Base-by-base conservation (phyloP, 2,329 filamentous ascomycete genomes). In the Aspergillus unguis region DNA sequence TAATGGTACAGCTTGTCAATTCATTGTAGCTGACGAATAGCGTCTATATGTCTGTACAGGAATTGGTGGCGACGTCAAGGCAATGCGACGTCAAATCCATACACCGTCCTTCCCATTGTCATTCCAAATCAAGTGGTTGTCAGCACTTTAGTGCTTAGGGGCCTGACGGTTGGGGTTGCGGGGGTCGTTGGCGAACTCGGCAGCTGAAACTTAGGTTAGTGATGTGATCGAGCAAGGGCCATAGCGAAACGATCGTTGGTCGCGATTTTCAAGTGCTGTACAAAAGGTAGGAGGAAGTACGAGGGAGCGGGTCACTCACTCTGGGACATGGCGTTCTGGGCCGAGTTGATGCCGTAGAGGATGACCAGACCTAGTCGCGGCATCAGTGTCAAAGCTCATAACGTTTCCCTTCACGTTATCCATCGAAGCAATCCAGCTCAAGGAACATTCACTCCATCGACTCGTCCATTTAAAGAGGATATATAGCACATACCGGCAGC, bases 171-270 rank as follows among this genome's bases (percentile, higher is more conserved):
- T 72, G 55, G 75, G 75, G 66, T 96, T 96, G 76, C 92, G 86
- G 63, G 92, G 90, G 78, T 97, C 92, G 81, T 96, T 95, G 86
- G 92, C 95, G 85, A 84, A 96, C 80, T 97, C 90, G 66, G 88
- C 89, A 80, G 85, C 92, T 97, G 46, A 27, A 42, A 50, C 48
- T 54, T 44, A 27, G 41, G 57, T 69, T 60, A 67, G 64, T 52
- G 26, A 35, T 40, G 11, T 25, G 8, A 44, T 33, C 26, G 26
- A 27, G 44, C 17, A 17, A 17, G 4, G 9, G 33, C 4, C 10
- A 11, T 6, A 36, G n/a, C 5, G 33, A 36, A 11, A n/a, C 33
- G 33, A 4, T 5, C 5, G 4, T 36, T 11, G 33, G 9, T n/a
- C 32, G 10, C 29, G 11, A 29, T 3, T 10, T n/a, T 26, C 27